Evolutionary conservation across 352 stramenopile species (phyloP), one percentile per base, ranked within the genome.

Genomic region (Phytophthora agathidicida): DNA sequence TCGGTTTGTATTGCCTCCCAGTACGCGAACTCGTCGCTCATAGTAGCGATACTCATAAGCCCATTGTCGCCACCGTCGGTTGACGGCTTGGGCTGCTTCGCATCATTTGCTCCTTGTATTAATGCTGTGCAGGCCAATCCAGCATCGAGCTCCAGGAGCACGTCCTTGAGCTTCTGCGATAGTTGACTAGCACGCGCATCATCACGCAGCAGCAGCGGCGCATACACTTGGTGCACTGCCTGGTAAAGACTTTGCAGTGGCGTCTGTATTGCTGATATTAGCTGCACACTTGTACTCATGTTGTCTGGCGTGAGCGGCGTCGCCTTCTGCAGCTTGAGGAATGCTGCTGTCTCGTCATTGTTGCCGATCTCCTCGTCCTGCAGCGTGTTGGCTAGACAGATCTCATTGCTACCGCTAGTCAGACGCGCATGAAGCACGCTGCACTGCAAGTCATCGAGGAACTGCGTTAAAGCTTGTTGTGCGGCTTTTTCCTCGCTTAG

Each of bases 21-120:
- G 60, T 88, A 98, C 2, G 84, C 59, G 37, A 96, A 89, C 63
- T 97, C 91, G 68, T 98, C 90, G 2, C 67, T 65, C 48, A 96
- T 78, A 13, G 72, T 93, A 23, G 85, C 80, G 24, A 98, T 96
- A n/a, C 58, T 66, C 71, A 90, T 85, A 14, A 96, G 65, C 9
- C 71, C 61, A 11, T 71, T 72, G 2, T 71, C 59, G 8, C 66
- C 55, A 11, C 71, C 42, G 14, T 86, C 74, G 23, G 56, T 61
- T 14, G 36, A 16, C 9, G 36, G 8, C 16, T 72, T 60, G 5
- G 37, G 9, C 27, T 68, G 66, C n/a, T 68, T 71, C 5, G 31
- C 42, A 36, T 53, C 43, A 19, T 39, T 38, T 19, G 51, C 60
- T 35, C 36, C 44, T 26, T 77, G 68, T 5, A 73, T 23, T 17